A percentile compares a stretch with the other conserved stretches of the same genome.
These are phyloP conservation scores for Cyberlindnera saturnus DNA, from an alignment of 805 yeast genomes.

Conservation along the genomic window DNA sequence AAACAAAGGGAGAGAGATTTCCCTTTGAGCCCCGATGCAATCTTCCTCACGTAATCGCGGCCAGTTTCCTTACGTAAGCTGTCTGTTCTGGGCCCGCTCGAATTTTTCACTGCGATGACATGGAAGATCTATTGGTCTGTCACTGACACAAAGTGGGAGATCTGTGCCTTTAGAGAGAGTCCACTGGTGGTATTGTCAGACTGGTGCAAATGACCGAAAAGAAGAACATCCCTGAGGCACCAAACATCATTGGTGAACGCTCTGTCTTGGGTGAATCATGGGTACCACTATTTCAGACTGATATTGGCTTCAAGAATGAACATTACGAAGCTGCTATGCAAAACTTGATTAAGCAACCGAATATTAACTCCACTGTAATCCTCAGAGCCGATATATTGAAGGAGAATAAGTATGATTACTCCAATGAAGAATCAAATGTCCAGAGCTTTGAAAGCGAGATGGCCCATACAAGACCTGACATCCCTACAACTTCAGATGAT, in stretches of 20 bases:
- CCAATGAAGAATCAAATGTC: conserved; percentile 20
- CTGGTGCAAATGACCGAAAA: not conserved
- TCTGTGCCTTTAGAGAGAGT: too few relatives aligned
- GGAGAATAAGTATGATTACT: conserved; percentile 38
- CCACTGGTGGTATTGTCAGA: too few relatives aligned
- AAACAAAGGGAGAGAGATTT: too few relatives aligned
- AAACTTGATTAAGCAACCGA: conserved; percentile 75
- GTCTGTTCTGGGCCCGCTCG: too few relatives aligned
- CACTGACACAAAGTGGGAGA: too few relatives aligned
- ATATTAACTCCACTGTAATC: conserved; percentile 86
- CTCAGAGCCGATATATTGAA: conserved; percentile 77
- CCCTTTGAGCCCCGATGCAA: too few relatives aligned
- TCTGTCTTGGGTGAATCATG: conserved; percentile 55
- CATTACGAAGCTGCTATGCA: conserved; percentile 76
- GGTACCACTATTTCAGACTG: conserved; percentile 50
- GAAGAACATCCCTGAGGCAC: conserved; percentile 22
- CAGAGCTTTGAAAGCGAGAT: conserved; percentile 20
- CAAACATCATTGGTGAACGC: conserved; percentile 31
- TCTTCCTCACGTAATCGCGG: too few relatives aligned
- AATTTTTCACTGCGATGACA: too few relatives aligned
- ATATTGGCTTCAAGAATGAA: conserved; percentile 40
- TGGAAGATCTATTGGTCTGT: too few relatives aligned
- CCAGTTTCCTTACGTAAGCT: too few relatives aligned
- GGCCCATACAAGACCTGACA: conserved; percentile 27
- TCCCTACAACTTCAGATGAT: conserved; percentile 19